Conservation (phyloP, 768 basidiomycete genomes). For the Macrocybe gigantea region DNA sequence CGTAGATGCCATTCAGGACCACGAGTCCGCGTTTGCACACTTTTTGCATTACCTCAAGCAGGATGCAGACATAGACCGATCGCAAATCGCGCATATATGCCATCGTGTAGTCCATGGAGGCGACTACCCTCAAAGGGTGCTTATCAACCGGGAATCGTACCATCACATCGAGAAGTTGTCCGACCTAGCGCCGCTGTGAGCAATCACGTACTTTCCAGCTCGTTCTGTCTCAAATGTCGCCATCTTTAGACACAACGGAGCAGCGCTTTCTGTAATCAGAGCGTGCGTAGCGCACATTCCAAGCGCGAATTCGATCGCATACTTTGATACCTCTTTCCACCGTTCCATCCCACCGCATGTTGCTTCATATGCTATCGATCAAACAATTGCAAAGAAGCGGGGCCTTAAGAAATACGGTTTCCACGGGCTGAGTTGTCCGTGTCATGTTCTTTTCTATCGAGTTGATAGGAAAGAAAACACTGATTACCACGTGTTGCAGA, state of each 20-base stretch:
- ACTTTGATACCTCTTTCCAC: conserved; percentile 89
- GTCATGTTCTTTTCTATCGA: not conserved
- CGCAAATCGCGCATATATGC: conserved; percentile 49
- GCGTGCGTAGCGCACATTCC: conserved; percentile 60
- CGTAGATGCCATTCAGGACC: conserved; percentile 42
- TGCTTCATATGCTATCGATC: conserved; percentile 74
- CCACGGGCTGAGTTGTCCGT: conserved; percentile 75
- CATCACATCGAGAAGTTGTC: conserved; percentile 72
- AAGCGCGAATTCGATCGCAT: conserved; percentile 67
- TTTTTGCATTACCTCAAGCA: conserved; percentile 46
- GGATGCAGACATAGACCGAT: conserved; percentile 34
- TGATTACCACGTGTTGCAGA: conserved; percentile 29
- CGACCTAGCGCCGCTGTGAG: conserved; percentile 75
- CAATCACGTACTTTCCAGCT: conserved; percentile 9
- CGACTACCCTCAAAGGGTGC: conserved; percentile 61
- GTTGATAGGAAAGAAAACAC: not conserved
- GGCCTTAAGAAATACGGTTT: conserved; percentile 89
- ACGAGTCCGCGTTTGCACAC: conserved; percentile 55
- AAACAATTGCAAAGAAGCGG: conserved; percentile 48
- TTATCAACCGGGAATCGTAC: conserved; percentile 62
- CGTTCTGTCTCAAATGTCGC: too few relatives aligned
- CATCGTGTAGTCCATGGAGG: conserved; percentile 90
- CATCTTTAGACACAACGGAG: conserved; percentile 48
- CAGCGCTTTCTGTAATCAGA: conserved; percentile 55
- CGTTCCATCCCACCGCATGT: conserved; percentile 69